Conservation (phyloP, 305 asterid genomes). For the Solanum hybrid region DNA sequence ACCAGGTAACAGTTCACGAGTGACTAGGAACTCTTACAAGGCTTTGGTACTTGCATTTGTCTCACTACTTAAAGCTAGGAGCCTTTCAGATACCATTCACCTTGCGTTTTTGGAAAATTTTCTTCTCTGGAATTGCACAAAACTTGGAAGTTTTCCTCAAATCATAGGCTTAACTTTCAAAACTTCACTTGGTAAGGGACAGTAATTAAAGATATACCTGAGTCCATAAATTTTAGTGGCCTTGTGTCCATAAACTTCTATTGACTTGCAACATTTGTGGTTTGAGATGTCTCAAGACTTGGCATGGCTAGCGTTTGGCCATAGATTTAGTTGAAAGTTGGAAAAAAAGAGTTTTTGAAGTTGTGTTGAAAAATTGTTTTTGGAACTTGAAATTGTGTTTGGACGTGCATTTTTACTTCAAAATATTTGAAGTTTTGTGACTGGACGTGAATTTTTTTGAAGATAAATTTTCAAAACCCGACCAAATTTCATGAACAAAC, state of each 20-base stretch:
- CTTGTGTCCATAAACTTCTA: constrained; percentile 5
- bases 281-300: neutral
- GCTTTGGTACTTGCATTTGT: neutral
- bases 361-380: neutral
- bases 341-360: neutral
- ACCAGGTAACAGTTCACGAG: neutral
- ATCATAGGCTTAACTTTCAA: neutral
- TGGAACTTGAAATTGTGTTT: neutral
- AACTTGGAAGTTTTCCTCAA: constrained; percentile 1
- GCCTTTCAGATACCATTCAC: neutral
- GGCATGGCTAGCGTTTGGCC: neutral
- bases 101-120: neutral
- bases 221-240: neutral
- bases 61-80: constrained; percentile 1
- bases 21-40: neutral
- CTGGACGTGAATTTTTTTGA: neutral
- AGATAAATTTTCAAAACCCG: neutral
- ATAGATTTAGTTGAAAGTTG: neutral
- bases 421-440: neutral
- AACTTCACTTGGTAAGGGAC: constrained; percentile 3
- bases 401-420: neutral
- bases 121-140: constrained; percentile 1
- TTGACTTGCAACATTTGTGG: constrained; percentile 6
- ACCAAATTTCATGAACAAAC: neutral
- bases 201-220: neutral